These are phyloP conservation scores for Aureobasidium namibiae DNA, from an alignment of 2,329 filamentous ascomycete species.

Conservation along the genomic window DNA sequence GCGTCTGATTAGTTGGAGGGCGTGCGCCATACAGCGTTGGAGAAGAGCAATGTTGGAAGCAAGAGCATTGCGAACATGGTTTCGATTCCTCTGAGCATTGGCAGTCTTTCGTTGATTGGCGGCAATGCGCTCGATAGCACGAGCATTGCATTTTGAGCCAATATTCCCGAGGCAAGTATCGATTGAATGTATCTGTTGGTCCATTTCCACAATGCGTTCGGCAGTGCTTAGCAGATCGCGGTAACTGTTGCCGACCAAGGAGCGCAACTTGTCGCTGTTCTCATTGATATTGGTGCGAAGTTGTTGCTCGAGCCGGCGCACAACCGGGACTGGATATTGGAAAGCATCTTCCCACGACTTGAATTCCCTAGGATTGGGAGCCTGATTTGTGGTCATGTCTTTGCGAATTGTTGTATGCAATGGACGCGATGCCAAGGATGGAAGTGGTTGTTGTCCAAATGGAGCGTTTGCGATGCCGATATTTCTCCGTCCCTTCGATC, in stretches of 20 bases:
- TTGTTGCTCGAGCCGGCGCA: constrained; percentile 56
- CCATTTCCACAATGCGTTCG: constrained; percentile 89
- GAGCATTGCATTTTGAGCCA: constrained; percentile 68
- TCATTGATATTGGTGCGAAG: constrained; percentile 53
- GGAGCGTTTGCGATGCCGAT: not conserved
- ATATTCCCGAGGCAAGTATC: constrained; percentile 65
- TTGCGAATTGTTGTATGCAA: constrained; percentile 23
- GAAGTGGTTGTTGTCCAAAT: constrained; percentile 9
- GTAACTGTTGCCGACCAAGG: constrained; percentile 63
- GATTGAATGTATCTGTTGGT: constrained; percentile 63
- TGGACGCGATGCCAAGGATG: not conserved
- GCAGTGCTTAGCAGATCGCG: constrained; percentile 85
- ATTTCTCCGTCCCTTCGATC: not conserved
- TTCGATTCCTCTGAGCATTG: constrained; percentile 11
- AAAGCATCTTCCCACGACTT: constrained; percentile 61
- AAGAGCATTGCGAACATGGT: constrained; percentile 26
- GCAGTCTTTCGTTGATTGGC: constrained; percentile 24
- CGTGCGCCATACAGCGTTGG: constrained; percentile 46
- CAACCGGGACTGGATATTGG: constrained; percentile 54
- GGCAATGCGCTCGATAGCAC: constrained; percentile 58
- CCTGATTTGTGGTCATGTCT: constrained; percentile 34
- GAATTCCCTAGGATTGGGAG: constrained; percentile 48
- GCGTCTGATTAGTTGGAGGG: constrained; percentile 45
- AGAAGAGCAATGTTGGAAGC: constrained; percentile 48
- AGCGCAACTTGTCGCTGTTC: constrained; percentile 58